Conservation (phyloP, 805 yeast genomes). For the Metschnikowia noctiluminum region DNA sequence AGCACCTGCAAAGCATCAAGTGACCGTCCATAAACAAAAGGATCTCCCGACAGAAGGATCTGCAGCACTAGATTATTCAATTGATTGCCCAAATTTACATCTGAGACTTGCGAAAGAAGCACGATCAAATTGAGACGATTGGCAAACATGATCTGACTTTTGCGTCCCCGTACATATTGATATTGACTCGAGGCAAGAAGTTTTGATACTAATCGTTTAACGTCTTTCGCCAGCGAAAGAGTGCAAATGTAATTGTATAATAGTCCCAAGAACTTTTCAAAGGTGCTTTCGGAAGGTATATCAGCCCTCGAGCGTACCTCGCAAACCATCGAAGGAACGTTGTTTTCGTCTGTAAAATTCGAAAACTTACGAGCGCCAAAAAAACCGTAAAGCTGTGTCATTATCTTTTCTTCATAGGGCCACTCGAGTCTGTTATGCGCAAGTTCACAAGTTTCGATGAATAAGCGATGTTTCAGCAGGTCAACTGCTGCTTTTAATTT, state of each 20-base stretch:
- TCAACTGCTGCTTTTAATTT: conserved; percentile 11
- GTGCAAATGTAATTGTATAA: conserved; percentile 32
- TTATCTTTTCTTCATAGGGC: conserved; percentile 34
- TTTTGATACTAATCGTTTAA: conserved; percentile 31
- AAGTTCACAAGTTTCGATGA: conserved; percentile 27
- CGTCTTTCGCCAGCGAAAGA: conserved; percentile 22
- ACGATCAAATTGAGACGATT: conserved; percentile 37
- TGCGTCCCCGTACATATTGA: conserved; percentile 25
- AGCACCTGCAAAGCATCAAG: conserved; percentile 21
- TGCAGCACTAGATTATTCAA: conserved; percentile 24
- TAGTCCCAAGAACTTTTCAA: conserved; percentile 37
- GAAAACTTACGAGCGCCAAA: conserved; percentile 33
- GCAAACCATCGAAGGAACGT: conserved; percentile 22
- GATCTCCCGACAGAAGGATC: conserved; percentile 23
- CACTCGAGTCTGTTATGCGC: conserved; percentile 26
- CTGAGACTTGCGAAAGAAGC: conserved; percentile 33
- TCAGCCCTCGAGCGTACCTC: conserved; percentile 24
- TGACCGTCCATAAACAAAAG: conserved; percentile 22
- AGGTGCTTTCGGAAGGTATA: conserved; percentile 25
- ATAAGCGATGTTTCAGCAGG: conserved; percentile 23
- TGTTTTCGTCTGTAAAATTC: conserved; percentile 35
- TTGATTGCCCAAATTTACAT: conserved; percentile 30
- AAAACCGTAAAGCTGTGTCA: conserved; percentile 27
- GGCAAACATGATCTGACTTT: conserved; percentile 29
- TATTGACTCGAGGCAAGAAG: conserved; percentile 38